These are phyloP conservation scores for Erodium chrysanthum DNA, from an alignment of 441 rosid genomes.

Conservation along the genomic window DNA sequence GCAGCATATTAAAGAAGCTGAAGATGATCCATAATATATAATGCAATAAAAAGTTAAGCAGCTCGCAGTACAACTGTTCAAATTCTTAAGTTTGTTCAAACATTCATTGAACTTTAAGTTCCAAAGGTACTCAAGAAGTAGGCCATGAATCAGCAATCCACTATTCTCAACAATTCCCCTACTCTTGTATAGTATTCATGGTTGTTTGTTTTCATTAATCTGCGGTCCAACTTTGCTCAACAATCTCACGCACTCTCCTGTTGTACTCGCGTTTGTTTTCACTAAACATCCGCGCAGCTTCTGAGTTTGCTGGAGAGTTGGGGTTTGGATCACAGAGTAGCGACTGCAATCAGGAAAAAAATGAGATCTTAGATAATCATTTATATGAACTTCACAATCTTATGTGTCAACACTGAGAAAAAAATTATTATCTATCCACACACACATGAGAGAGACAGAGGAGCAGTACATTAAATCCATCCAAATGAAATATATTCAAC, in stretches of 20 bases:
- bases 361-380: not conserved
- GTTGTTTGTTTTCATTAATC: slow-evolving; percentile 20
- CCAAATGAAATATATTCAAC: not conserved
- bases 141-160: not conserved
- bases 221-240: slow-evolving; percentile 51
- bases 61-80: no score
- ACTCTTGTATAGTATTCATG: not conserved
- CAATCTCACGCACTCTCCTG: slow-evolving; percentile 39
- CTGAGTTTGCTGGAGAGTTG: slow-evolving; percentile 45
- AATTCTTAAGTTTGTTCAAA: not conserved
- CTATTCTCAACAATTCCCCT: not conserved
- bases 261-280: slow-evolving; percentile 44
- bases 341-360: slow-evolving; percentile 20
- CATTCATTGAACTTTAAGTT: not conserved
- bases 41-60: not conserved
- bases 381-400: not conserved
- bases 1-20: not conserved
- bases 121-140: not conserved
- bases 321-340: slow-evolving; percentile 46
- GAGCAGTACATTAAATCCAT: not conserved
- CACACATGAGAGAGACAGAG: not conserved
- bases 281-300: slow-evolving; percentile 43
- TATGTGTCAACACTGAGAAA: not conserved
- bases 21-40: not conserved
- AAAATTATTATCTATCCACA: not conserved